Evolutionary conservation across 805 yeast genomes (phyloP), one percentile per base, ranked within the genome.

Genomic region (Metschnikowia koreensis): DNA sequence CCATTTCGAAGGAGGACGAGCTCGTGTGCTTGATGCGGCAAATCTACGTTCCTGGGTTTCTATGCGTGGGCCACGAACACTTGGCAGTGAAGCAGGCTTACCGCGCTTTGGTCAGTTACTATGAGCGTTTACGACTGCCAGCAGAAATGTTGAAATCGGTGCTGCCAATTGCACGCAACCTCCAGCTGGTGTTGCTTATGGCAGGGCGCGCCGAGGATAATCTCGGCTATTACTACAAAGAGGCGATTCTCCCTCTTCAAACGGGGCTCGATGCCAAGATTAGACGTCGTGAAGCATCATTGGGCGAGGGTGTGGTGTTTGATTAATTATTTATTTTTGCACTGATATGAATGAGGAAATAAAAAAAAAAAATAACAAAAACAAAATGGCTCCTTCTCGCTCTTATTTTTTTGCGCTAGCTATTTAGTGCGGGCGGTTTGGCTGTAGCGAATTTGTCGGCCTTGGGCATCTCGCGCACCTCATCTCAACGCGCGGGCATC

Each of bases 21-120:
- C 48, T 54, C 28, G 50, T 48, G 38, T 54, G 58, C 36, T n/a
- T 43, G 22, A 39, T 54, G 36, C 34, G 47, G 28, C 52, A 44
- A 44, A 44, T 52, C 17, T 45, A 44, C 41, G 29, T 37, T 13
- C 44, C 50, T 7, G 45, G 43, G 8, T 46, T 51, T 41, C 38
- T 33, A 11, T 54, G 58, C 28, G 46, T 34, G 41, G 58, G 54
- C 16, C 58, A 54, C 48, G 47, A 44, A 13, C 58, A 54, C 38
- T 31, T 41, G 17, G 51, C 53, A 1, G 37, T 52, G 37, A 46
- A 48, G 41, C 47, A 34, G 41, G 58, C 51, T 3, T 49, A 44
- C 41, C 48, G 50, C 2, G 54, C 50, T 5, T 38, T 54, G 38
- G 50, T 45, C 16, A 43, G 43, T 22, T 46, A 37, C 44, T 41